Evolutionary conservation across 2,329 filamentous ascomycete genomes (phyloP).

Genomic region (Alternaria triticimaculans): DNA sequence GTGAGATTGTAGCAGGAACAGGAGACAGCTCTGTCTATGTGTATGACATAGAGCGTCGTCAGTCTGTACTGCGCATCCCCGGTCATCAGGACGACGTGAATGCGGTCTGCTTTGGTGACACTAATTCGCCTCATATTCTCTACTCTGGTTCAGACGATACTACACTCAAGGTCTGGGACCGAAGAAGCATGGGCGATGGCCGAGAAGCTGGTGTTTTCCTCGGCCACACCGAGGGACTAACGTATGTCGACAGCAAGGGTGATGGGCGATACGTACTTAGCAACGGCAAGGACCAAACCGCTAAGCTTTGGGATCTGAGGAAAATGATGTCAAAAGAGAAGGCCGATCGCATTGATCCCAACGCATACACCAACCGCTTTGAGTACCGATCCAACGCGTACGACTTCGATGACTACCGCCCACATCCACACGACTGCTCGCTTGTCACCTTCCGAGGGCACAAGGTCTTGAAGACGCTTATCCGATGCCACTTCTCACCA

Average conservation of each 20-base stretch:
- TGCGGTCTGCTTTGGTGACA: constrained; percentile 93
- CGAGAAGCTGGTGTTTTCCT: constrained; percentile 70
- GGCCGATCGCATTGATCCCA: constrained; percentile 64
- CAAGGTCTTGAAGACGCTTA: constrained; percentile 84
- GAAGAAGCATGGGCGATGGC: constrained; percentile 70
- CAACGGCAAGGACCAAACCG: constrained; percentile 95
- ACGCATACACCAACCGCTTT: constrained; percentile 67
- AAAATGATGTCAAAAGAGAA: constrained; percentile 81
- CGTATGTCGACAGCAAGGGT: constrained; percentile 79
- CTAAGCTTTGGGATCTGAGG: constrained; percentile 95
- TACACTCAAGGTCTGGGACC: constrained; percentile 95
- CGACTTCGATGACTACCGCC: constrained; percentile 69
- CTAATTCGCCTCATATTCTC: constrained; percentile 85
- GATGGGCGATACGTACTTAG: constrained; percentile 89
- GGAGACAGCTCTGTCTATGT: constrained; percentile 80
- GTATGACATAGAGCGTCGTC: constrained; percentile 86
- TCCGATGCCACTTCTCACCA: constrained; percentile 94
- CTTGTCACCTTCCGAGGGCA: constrained; percentile 94
- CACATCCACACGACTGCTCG: constrained; percentile 85
- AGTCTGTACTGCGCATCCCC: constrained; percentile 73
- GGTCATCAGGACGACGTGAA: constrained; percentile 92
- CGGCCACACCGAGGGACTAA: constrained; percentile 69
- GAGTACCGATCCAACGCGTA: constrained; percentile 77
- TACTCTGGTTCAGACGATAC: constrained; percentile 96
- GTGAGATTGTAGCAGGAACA: constrained; percentile 89